Percentiles rank a stretch among this genome's conserved stretches.
Conservation (phyloP, 192 early-diverging fungal genomes). For the Coemansia aciculifera region DNA sequence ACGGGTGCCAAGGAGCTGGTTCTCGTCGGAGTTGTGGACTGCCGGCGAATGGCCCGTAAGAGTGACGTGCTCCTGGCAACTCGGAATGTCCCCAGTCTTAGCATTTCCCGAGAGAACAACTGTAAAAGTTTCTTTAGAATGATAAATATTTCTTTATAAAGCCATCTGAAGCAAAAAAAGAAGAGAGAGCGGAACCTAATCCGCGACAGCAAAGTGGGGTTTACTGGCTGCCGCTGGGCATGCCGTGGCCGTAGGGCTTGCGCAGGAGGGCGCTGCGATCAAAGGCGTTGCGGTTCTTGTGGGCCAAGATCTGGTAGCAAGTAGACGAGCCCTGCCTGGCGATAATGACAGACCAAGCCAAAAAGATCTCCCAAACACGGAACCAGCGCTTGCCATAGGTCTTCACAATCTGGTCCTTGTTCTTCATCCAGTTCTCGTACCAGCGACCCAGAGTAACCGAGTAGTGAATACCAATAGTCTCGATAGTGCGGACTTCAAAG, state of each 20-base stretch:
- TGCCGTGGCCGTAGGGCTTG: slow-evolving; percentile 31
- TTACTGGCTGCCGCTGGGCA: slow-evolving; percentile 28
- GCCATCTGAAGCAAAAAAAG: background rate
- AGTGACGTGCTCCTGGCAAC: background rate
- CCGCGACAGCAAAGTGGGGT: background rate
- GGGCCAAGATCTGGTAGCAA: slow-evolving; percentile 92
- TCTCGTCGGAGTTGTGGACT: background rate
- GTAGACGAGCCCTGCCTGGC: slow-evolving; percentile 96
- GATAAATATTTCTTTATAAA: too few relatives aligned
- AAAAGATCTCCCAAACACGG: slow-evolving; percentile 98
- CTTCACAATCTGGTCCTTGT: slow-evolving; percentile 79
- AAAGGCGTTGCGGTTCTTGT: slow-evolving; percentile 97
- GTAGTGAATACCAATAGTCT: slow-evolving; percentile 97
- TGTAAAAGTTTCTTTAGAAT: too few relatives aligned
- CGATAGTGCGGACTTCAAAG: slow-evolving; percentile 85
- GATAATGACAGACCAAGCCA: slow-evolving; percentile 94
- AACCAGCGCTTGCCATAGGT: slow-evolving; percentile 91
- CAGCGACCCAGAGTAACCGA: slow-evolving; percentile 92
- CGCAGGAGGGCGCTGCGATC: slow-evolving; percentile 74
- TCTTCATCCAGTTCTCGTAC: slow-evolving; percentile 98
- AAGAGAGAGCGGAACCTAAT: background rate
- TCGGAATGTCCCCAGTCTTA: background rate
- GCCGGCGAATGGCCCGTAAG: background rate
- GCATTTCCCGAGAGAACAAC: background rate
- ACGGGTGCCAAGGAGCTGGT: slow-evolving; percentile 20